Evolutionary conservation across 148 eudicot genomes (phyloP).

Genomic region (Chenopodium berlandieri): DNA sequence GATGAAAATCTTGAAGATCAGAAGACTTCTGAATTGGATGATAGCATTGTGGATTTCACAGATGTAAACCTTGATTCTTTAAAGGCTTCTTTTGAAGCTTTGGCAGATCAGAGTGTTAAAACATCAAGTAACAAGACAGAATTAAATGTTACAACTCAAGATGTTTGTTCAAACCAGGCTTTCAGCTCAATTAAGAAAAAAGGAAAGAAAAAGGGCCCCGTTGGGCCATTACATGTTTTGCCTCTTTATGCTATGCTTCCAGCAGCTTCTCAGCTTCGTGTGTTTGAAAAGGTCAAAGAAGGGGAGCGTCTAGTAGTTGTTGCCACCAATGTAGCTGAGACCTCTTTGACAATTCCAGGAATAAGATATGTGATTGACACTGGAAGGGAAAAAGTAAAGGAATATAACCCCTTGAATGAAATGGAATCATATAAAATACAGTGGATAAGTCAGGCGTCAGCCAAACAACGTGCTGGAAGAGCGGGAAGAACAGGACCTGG

Average conservation of each 20-base stretch:
- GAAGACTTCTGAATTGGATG: constrained; percentile 27
- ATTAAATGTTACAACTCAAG: constrained; percentile 10
- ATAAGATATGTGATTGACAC: constrained; percentile 93
- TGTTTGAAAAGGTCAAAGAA: constrained; percentile 59
- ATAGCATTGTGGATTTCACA: constrained; percentile 28
- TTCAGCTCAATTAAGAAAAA: constrained; percentile 18
- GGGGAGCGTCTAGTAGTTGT: constrained; percentile 86
- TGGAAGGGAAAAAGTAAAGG: constrained; percentile 89
- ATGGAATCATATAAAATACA: constrained; percentile 86
- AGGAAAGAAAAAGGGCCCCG: constrained; percentile 23
- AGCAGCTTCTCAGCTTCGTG: constrained; percentile 73
- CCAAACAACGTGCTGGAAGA: constrained; percentile 90
- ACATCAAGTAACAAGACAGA: constrained; percentile 27
- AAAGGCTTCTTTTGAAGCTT: constrained; percentile 75
- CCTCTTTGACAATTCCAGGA: constrained; percentile 91
- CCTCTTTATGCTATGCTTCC: constrained; percentile 99
- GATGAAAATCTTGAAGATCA: constrained; percentile 30
- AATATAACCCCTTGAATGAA: constrained; percentile 67
- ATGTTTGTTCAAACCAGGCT: constrained; percentile 26
- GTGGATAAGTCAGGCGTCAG: constrained; percentile 95
- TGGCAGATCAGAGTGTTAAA: constrained; percentile 43
- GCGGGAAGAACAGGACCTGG: constrained; percentile 99
- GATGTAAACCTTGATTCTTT: constrained; percentile 47
- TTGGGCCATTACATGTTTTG: constrained; percentile 64
- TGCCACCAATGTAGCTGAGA: constrained; percentile 97